Percentiles rank a stretch among this genome's conserved stretches.
Conservation (phyloP, 305 asterid genomes). For the Nicotiana rustica region DNA sequence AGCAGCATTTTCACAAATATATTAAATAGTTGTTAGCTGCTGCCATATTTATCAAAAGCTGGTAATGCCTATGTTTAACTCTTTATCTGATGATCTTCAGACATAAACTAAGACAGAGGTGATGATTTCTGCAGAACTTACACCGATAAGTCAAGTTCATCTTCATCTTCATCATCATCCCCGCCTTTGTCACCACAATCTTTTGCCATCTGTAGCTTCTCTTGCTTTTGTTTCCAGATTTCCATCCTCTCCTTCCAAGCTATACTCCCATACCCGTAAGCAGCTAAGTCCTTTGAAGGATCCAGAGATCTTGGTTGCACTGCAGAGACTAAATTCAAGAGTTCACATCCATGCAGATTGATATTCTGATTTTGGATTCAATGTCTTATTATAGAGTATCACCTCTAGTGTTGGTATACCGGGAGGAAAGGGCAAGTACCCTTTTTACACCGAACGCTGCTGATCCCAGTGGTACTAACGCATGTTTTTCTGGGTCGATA, state of each 20-base stretch:
- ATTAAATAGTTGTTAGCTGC: constrained; percentile 6
- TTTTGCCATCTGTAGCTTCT: constrained; percentile 33
- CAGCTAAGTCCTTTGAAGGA: constrained; percentile 51
- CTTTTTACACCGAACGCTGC: constrained; percentile 31
- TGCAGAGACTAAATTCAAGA: constrained; percentile 29
- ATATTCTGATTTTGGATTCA: neutral
- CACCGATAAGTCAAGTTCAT: constrained; percentile 40
- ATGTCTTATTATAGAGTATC: neutral
- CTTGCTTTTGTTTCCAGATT: constrained; percentile 46
- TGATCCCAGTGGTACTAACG: constrained; percentile 34
- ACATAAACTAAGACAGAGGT: constrained; percentile 3
- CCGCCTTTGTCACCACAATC: constrained; percentile 33
- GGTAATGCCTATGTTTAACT: neutral
- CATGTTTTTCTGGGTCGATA: constrained; percentile 37
- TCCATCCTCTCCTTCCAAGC: constrained; percentile 58
- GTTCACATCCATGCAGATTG: neutral
- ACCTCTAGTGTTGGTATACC: constrained; percentile 32
- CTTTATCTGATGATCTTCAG: neutral
- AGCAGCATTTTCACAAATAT: neutral
- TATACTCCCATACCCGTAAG: constrained; percentile 53
- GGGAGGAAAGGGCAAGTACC: constrained; percentile 27
- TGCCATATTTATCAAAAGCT: neutral
- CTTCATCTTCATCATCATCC: constrained; percentile 21
- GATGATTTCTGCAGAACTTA: constrained; percentile 29
- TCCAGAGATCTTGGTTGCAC: constrained; percentile 47